phyloP scores from a whole-genome alignment of 202 grass and related monocot species.

The Setaria italica region DNA sequence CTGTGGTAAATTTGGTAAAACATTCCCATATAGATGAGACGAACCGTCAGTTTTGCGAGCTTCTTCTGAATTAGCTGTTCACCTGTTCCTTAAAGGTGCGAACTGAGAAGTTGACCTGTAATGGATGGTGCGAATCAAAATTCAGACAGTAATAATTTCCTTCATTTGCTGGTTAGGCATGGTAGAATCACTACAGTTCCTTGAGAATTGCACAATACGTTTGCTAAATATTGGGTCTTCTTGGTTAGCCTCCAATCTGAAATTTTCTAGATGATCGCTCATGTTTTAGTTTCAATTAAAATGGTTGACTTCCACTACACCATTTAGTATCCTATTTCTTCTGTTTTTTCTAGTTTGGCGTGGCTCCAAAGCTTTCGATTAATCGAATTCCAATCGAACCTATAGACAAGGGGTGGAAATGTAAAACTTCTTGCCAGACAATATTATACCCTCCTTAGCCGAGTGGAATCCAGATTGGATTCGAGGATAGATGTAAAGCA shows the following conservation, averaged over 20 bases:
- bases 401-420: neutral
- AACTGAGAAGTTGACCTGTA: slow-evolving; percentile 5
- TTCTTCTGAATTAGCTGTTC: slow-evolving; percentile 28
- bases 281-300: neutral
- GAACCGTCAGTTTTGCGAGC: slow-evolving; percentile 2
- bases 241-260: neutral
- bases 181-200: neutral
- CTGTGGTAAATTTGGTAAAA: neutral
- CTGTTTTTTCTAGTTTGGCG: neutral
- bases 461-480: slow-evolving; percentile 28
- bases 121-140: slow-evolving; percentile 16
- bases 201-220: slow-evolving; percentile 6
- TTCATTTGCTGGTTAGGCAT: slow-evolving; percentile 3
- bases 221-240: neutral
- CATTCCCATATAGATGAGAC: neutral
- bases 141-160: neutral
- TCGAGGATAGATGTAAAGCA: slow-evolving; percentile 6
- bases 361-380: neutral
- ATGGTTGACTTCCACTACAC: neutral
- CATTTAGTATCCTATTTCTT: neutral
- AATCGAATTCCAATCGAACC: neutral
- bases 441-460: neutral
- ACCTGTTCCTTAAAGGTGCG: neutral
- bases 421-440: neutral
- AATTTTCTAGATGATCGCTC: neutral